Conservation (phyloP, 305 asterid species). For the Solanum aculeatissimum region DNA sequence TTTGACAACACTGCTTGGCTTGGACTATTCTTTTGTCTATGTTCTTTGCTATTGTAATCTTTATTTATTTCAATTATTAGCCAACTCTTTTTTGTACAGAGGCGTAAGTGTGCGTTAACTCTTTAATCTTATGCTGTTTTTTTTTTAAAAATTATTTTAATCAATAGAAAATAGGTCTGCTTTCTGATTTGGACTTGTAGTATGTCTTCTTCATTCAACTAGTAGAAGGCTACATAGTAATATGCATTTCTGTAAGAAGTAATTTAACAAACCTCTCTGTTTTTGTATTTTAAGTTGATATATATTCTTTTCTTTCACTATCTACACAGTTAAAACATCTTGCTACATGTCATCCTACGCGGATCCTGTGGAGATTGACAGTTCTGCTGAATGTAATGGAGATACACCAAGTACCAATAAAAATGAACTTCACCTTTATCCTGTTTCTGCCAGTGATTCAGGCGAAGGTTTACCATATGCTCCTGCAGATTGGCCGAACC, state of each 20-base stretch:
- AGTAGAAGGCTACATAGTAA: not conserved
- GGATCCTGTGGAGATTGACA: constrained; percentile 44
- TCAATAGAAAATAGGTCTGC: not conserved
- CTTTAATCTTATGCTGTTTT: not conserved
- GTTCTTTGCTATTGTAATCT: not conserved
- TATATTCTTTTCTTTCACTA: not conserved
- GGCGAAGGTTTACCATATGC: constrained; percentile 90
- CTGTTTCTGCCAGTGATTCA: constrained; percentile 32
- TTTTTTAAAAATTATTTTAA: not conserved
- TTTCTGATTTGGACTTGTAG: not conserved
- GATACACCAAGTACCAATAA: constrained; percentile 9
- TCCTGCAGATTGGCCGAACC: constrained; percentile 70
- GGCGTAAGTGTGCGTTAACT: not conserved
- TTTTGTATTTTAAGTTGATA: not conserved
- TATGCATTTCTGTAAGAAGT: not conserved
- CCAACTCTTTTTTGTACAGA: not conserved
- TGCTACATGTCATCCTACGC: not conserved
- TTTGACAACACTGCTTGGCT: not conserved
- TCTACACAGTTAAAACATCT: not conserved
- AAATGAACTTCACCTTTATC: constrained; percentile 39
- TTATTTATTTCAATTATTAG: not conserved
- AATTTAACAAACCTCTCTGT: not conserved
- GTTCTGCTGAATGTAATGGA: constrained; percentile 27
- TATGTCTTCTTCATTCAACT: not conserved
- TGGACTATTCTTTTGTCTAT: not conserved